Evolutionary conservation across 352 stramenopile genomes (phyloP).

Genomic region (Pythium aphanidermatum): DNA sequence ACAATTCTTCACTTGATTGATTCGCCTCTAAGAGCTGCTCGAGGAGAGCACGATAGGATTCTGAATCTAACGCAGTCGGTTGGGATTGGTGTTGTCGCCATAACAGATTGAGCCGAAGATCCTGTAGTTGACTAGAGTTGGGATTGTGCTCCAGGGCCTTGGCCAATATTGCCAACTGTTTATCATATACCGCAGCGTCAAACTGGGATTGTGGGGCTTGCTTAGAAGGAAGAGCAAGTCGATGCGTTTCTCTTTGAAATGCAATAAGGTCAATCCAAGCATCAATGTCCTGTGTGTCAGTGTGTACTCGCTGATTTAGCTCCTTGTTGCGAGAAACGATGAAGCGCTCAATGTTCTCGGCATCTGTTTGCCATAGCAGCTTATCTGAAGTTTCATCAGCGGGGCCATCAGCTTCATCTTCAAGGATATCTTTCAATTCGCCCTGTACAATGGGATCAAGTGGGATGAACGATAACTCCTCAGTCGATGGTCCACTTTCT

Average conservation of each 20-base stretch:
- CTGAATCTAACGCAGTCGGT: slow-evolving; percentile 6
- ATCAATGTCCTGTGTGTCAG: slow-evolving; percentile 27
- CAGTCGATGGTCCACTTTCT: neutral
- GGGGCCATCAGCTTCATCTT: slow-evolving; percentile 1
- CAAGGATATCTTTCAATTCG: slow-evolving; percentile 11
- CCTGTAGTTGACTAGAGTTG: slow-evolving; percentile 31
- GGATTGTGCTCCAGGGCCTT: slow-evolving; percentile 52
- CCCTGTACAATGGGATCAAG: slow-evolving; percentile 44
- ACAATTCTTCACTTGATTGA: slow-evolving; percentile 40
- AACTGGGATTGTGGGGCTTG: too few relatives aligned
- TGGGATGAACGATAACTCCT: slow-evolving; percentile 55
- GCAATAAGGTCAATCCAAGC: slow-evolving; percentile 69
- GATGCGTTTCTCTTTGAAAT: slow-evolving; percentile 60
- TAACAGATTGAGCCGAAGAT: slow-evolving; percentile 46
- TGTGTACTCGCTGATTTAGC: slow-evolving; percentile 21
- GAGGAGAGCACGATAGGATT: slow-evolving; percentile 33
- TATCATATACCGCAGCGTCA: slow-evolving; percentile 37
- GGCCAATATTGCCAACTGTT: slow-evolving; percentile 55
- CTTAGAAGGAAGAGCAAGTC: slow-evolving; percentile 13
- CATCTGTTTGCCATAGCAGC: slow-evolving; percentile 45
- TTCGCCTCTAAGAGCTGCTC: slow-evolving; percentile 50
- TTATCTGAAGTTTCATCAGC: neutral
- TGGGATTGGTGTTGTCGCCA: slow-evolving; percentile 17
- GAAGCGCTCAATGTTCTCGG: slow-evolving; percentile 58
- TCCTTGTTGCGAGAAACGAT: slow-evolving; percentile 48